Base-by-base conservation (phyloP, 1,139 yeast genomes). In the Sugiyamaella sp. region DNA sequence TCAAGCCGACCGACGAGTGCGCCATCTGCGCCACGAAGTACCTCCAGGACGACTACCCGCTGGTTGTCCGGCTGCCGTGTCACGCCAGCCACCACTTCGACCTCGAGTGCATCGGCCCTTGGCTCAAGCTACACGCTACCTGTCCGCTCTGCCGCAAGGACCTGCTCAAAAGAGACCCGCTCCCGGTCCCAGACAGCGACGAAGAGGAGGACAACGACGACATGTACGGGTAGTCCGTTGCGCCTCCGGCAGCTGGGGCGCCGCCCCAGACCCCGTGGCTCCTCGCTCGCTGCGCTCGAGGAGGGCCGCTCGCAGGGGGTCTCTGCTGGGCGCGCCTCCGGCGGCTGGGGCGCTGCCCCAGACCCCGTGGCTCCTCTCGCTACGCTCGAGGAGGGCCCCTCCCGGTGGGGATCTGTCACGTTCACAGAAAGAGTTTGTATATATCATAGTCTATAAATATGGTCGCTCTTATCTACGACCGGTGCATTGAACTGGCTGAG, bases 121-220 rank as follows among this genome's bases (percentile, higher is more conserved):
- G 98, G 98, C 74, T 91, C 50, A 81, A 82, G 60, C 74, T 84
- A 56, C 86, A 88, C 64, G 76, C 85, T 1, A 89, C 96, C 0
- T 91, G 98, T 66, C 98, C 98, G 0, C 71, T 91, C 66, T 91
- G 98, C 67, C 75, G 98, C 60, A 82, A 80, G 57, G 85, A 89
- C 63, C 81, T 91, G 22, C 69, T 79, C 46, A 74, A 82, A 59
- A 79, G 77, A 60, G 73, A 75, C 57, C 68, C 73, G 2, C 65
- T 80, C n/a, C n/a, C n/a, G 1, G 67, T 68, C 1, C 68, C 64
- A 1, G 79, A 80, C 43, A 89, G 84, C 55, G 85, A 82, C 52
- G 84, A 82, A 46, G 85, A 84, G 40, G 93, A 84, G 46, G 86
- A 81, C 32, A 87, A 79, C 66, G 87, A 91, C 82, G 95, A 89